These are phyloP conservation scores for Dothideomycetes sp. DNA, from an alignment of 2,329 filamentous ascomycete species.

Conservation along the genomic window DNA sequence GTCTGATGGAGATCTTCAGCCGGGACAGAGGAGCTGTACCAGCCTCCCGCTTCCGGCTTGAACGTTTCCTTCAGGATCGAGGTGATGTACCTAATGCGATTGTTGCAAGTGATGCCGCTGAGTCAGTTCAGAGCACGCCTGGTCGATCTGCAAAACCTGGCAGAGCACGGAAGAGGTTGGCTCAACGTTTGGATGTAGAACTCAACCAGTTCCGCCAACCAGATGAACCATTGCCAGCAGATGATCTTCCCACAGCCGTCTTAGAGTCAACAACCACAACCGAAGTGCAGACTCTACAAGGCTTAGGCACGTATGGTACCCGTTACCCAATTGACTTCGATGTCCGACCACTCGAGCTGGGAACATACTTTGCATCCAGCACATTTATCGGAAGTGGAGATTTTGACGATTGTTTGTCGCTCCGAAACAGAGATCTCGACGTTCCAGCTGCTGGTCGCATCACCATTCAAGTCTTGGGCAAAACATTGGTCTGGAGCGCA, in stretches of 20 bases:
- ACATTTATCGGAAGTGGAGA: conserved; percentile 52
- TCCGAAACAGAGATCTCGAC: conserved; percentile 39
- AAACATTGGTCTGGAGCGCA: conserved; percentile 36
- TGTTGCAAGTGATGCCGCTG: too few species aligned
- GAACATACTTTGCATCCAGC: conserved; percentile 46
- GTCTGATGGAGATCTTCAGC: conserved; percentile 18
- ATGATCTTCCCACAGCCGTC: not conserved
- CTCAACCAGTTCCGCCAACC: conserved; percentile 38
- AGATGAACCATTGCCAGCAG: conserved; percentile 25
- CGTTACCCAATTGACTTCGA: conserved; percentile 47
- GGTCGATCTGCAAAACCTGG: too few species aligned
- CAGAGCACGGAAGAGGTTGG: conserved; percentile 25
- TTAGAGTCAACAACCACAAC: not conserved
- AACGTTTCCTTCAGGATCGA: conserved; percentile 17
- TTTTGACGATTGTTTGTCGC: conserved; percentile 37
- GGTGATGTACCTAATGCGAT: not conserved
- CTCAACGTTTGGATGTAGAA: conserved; percentile 40
- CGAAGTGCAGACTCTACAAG: conserved; percentile 25
- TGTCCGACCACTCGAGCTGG: conserved; percentile 38
- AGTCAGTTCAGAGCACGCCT: too few species aligned
- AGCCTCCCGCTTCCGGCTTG: conserved; percentile 23
- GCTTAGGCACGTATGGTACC: conserved; percentile 40
- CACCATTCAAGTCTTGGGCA: conserved; percentile 29
- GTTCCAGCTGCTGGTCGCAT: conserved; percentile 47
- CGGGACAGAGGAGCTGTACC: conserved; percentile 11